Conservation (phyloP, 2,329 filamentous ascomycete genomes). For the Cordyceps pruinosa region DNA sequence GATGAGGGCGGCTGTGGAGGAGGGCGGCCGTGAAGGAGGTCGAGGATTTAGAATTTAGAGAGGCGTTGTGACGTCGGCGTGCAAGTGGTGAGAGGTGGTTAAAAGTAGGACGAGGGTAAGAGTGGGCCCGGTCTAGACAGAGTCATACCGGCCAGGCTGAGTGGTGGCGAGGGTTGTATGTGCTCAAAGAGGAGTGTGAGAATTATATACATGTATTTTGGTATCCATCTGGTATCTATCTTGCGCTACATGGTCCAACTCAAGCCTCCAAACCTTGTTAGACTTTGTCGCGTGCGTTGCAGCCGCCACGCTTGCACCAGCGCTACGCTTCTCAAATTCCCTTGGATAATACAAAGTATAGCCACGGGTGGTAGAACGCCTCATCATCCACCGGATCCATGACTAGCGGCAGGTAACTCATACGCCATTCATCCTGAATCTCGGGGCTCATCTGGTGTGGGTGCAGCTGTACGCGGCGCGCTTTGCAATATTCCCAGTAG, state of each 20-base stretch:
- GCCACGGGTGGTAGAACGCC: slow-evolving; percentile 25
- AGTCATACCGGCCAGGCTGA: slow-evolving; percentile 7
- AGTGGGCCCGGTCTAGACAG: slow-evolving; percentile 1
- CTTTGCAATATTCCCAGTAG: slow-evolving; percentile 24
- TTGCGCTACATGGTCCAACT: no score
- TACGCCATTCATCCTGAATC: slow-evolving; percentile 25
- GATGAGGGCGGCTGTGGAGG: background rate
- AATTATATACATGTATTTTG: no score
- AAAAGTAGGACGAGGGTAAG: no score
- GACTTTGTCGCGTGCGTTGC: no score
- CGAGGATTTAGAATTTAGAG: background rate
- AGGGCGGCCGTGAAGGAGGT: no score
- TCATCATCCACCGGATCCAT: slow-evolving; percentile 27
- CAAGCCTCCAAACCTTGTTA: no score
- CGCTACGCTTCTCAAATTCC: no score
- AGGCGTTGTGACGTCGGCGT: slow-evolving; percentile 3
- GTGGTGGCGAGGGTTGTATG: background rate
- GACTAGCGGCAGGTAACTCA: slow-evolving; percentile 24
- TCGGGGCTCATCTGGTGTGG: slow-evolving; percentile 17
- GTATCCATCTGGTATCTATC: no score
- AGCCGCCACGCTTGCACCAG: no score
- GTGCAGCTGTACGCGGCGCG: slow-evolving; percentile 18
- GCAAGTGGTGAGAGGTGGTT: background rate
- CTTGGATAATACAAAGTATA: slow-evolving; percentile 19
- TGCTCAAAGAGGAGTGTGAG: no score